Percentiles rank a stretch among this genome's conserved stretches.
These are phyloP conservation scores for Hibiscus mutabilis DNA, from an alignment of 345 rosid genomes.

Conservation along the genomic window DNA sequence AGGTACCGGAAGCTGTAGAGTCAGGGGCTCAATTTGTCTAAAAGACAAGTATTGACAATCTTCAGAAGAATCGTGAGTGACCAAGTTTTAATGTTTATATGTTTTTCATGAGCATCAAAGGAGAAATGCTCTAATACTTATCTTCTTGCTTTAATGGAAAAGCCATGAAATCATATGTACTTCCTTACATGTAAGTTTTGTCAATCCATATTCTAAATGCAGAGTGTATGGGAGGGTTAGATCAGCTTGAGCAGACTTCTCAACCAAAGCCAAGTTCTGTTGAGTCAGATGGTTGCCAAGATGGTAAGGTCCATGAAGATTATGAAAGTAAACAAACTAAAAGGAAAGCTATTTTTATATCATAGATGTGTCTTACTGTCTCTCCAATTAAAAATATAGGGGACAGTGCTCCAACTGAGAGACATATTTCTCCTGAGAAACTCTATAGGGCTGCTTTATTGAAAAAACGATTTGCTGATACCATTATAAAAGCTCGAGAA, in stretches of 20 bases:
- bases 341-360: conserved; percentile 21
- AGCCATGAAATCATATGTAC: background rate
- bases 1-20: conserved; percentile 39
- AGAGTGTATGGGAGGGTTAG: conserved; percentile 53
- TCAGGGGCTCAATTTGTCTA: conserved; percentile 40
- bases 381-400: conserved; percentile 43
- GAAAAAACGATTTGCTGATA: conserved; percentile 87
- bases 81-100: no score
- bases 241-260: conserved; percentile 37
- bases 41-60: conserved; percentile 30
- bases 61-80: conserved; percentile 41
- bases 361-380: conserved; percentile 31
- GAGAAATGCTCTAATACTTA: background rate
- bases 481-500: conserved; percentile 84
- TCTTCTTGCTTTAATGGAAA: background rate
- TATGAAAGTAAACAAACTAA: background rate
- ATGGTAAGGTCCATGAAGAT: conserved; percentile 49
- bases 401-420: conserved; percentile 59
- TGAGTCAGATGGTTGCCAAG: conserved; percentile 54
- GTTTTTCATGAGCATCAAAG: no score
- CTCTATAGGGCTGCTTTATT: conserved; percentile 73
- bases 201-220: conserved; percentile 7
- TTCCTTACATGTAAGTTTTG: background rate
- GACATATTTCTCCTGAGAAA: conserved; percentile 71
- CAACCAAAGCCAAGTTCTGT: conserved; percentile 37